phyloP scores from a whole-genome alignment of 805 yeast genomes.

The Cyberlindnera americana region DNA sequence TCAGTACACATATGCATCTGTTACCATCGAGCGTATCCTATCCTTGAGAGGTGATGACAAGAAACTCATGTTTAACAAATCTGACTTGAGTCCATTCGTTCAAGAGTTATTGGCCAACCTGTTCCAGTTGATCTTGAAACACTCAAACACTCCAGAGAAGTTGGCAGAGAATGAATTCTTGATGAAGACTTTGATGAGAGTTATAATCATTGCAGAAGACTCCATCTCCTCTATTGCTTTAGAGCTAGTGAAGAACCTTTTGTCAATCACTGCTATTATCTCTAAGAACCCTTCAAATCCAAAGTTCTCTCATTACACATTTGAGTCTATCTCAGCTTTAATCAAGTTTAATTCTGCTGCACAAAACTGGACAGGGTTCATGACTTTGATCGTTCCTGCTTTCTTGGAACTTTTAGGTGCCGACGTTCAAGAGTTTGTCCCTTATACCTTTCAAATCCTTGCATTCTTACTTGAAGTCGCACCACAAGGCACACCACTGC shows the following conservation, averaged over 20 bases:
- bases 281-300: constrained; percentile 95
- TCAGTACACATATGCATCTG: constrained; percentile 89
- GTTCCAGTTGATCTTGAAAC: constrained; percentile 60
- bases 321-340: constrained; percentile 81
- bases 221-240: constrained; percentile 44
- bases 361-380: constrained; percentile 31
- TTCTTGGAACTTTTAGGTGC: constrained; percentile 64
- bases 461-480: constrained; percentile 68
- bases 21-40: constrained; percentile 84
- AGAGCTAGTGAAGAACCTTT: constrained; percentile 56
- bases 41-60: constrained; percentile 64
- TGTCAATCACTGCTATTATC: constrained; percentile 65
- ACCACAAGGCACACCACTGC: constrained; percentile 48
- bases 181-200: constrained; percentile 85
- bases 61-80: constrained; percentile 61
- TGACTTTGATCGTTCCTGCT: constrained; percentile 57
- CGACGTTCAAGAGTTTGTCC: constrained; percentile 92
- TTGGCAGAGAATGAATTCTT: constrained; percentile 92
- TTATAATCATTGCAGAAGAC: constrained; percentile 69
- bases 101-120: constrained; percentile 61
- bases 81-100: constrained; percentile 64
- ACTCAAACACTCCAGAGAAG: constrained; percentile 73
- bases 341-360: constrained; percentile 45
- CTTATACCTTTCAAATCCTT: constrained; percentile 88
- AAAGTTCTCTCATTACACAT: constrained; percentile 82